Conservation (phyloP, 257 asterid genomes). For the Primulina huaijiensis region DNA sequence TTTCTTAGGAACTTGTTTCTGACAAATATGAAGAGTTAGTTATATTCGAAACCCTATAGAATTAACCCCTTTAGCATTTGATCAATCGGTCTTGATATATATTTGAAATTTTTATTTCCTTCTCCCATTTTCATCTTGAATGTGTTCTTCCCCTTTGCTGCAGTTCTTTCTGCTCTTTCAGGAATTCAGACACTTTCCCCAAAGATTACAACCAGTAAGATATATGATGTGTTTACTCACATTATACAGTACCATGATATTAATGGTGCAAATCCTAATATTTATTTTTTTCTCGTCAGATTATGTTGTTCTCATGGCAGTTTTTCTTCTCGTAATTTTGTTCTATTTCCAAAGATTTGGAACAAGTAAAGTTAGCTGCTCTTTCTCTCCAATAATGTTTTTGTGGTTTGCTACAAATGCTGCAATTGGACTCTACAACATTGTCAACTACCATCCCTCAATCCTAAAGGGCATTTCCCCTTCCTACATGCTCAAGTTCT, state of each 20-base stretch:
- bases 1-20: too few species aligned
- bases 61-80: too few species aligned
- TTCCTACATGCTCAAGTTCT: slow-evolving; percentile 25
- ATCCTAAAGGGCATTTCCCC: slow-evolving; percentile 32
- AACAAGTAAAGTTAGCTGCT: slow-evolving; percentile 33
- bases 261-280: not conserved
- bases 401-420: slow-evolving; percentile 27
- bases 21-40: too few species aligned
- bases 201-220: not conserved
- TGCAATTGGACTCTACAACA: slow-evolving; percentile 28
- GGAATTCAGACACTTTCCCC: slow-evolving; percentile 64
- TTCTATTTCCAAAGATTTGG: slow-evolving; percentile 31
- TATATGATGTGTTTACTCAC: not conserved
- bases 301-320: slow-evolving; percentile 26
- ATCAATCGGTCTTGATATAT: too few species aligned
- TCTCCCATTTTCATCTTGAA: not conserved
- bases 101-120: not conserved
- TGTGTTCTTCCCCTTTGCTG: not conserved
- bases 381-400: slow-evolving; percentile 33
- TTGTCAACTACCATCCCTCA: slow-evolving; percentile 22
- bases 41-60: too few species aligned
- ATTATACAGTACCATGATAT: not conserved
- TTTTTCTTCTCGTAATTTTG: slow-evolving; percentile 19
- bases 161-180: slow-evolving; percentile 77
- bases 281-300: slow-evolving; percentile 17